Conservation (phyloP, 495 filamentous ascomycete species). For the Penicillium malachiteum region DNA sequence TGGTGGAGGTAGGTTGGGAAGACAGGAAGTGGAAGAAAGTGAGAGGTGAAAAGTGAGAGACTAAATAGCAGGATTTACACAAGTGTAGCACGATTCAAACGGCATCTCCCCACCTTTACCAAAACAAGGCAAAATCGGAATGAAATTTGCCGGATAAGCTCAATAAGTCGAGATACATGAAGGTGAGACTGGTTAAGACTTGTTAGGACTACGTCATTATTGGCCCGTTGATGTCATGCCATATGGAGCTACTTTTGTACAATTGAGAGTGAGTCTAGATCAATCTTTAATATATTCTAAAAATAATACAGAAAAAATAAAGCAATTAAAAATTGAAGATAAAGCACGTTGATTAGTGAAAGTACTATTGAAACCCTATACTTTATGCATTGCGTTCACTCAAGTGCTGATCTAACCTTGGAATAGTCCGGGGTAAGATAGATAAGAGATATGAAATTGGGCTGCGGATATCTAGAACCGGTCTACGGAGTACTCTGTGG, state of each 20-base stretch:
- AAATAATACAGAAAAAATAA: no score
- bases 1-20: slow-evolving; percentile 12
- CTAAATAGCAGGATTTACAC: not conserved
- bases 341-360: no score
- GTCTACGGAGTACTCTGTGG: no score
- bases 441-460: no score
- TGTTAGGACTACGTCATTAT: slow-evolving; percentile 30
- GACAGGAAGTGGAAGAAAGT: not conserved
- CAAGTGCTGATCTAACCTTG: no score
- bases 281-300: no score
- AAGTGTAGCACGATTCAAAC: slow-evolving; percentile 5
- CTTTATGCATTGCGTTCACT: no score
- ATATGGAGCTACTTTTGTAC: not conserved
- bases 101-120: slow-evolving; percentile 2
- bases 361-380: no score
- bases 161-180: not conserved
- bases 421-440: no score
- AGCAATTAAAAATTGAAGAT: no score
- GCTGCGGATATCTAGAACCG: no score
- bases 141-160: not conserved
- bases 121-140: slow-evolving; percentile 9
- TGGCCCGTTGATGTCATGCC: slow-evolving; percentile 40
- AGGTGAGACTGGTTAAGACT: slow-evolving; percentile 1
- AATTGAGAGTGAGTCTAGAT: no score
- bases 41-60: not conserved